Percentiles rank a stretch among this genome's conserved stretches.
These are phyloP conservation scores for Candida anutae DNA, from an alignment of 1,139 yeast species.

Conservation along the genomic window DNA sequence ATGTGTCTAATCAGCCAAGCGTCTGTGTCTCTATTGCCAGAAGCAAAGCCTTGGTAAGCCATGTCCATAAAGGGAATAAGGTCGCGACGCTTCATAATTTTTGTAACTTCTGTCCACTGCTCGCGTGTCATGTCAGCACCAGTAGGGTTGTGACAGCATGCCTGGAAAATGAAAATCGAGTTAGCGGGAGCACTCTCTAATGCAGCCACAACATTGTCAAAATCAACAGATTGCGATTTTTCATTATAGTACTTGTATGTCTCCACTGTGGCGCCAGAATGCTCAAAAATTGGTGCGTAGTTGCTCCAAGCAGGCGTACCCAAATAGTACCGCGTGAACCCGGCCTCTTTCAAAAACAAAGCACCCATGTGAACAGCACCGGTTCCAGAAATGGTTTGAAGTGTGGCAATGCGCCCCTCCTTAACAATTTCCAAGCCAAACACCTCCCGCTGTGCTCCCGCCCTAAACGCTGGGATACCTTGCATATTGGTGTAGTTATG, in stretches of 20 bases:
- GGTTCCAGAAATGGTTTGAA: constrained; percentile 39
- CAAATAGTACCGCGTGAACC: constrained; percentile 22
- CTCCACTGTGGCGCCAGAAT: constrained; percentile 19
- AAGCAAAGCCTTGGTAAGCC: constrained; percentile 78
- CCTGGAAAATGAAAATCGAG: constrained; percentile 45
- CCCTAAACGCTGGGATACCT: constrained; percentile 31
- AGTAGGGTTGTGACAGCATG: constrained; percentile 98
- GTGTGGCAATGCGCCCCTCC: constrained; percentile 24
- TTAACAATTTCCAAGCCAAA: constrained; percentile 22
- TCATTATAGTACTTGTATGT: constrained; percentile 28
- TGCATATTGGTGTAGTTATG: constrained; percentile 38
- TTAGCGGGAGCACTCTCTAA: constrained; percentile 22
- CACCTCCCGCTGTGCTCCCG: constrained; percentile 27
- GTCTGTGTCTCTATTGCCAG: constrained; percentile 15
- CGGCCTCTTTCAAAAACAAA: constrained; percentile 20
- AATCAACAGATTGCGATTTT: constrained; percentile 20
- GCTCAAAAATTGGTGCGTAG: constrained; percentile 29
- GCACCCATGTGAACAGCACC: constrained; percentile 37
- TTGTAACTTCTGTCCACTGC: constrained; percentile 66
- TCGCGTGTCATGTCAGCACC: constrained; percentile 88
- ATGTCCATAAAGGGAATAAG: constrained; percentile 87
- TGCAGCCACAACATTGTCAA: constrained; percentile 19
- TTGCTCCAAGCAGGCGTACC: constrained; percentile 39
- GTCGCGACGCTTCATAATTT: constrained; percentile 21
- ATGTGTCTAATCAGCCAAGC: constrained; percentile 16